Percentiles rank a stretch among this genome's conserved stretches.
Evolutionary conservation across 345 rosid species (phyloP).

Genomic region (Viola odorata): DNA sequence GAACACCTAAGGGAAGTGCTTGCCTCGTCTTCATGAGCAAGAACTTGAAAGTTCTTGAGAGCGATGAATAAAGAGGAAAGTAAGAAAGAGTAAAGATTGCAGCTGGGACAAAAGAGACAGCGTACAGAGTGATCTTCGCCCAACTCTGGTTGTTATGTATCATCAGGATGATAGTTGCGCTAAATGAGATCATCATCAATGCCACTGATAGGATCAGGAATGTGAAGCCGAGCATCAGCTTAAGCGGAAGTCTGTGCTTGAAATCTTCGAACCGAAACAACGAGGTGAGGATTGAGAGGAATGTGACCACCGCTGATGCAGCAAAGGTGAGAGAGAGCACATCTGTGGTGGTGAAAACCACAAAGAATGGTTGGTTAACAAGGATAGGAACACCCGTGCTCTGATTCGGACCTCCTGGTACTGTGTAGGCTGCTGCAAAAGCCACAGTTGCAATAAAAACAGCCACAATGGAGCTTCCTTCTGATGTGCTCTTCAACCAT

Average conservation of each 20-base stretch:
- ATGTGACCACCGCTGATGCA: constrained; percentile 42
- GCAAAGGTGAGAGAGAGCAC: constrained; percentile 47
- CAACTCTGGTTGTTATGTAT: constrained; percentile 4
- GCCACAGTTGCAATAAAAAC: constrained; percentile 55
- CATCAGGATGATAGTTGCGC: constrained; percentile 10
- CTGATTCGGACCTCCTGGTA: constrained; percentile 33
- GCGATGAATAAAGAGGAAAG: not conserved
- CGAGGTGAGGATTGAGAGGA: constrained; percentile 51
- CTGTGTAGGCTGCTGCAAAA: constrained; percentile 51
- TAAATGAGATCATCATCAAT: constrained; percentile 3
- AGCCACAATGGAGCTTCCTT: constrained; percentile 48
- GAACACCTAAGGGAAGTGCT: too few relatives aligned
- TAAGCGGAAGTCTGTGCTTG: constrained; percentile 6
- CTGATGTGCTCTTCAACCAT: constrained; percentile 53
- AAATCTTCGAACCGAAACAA: constrained; percentile 5
- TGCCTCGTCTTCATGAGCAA: not conserved
- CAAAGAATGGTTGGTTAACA: constrained; percentile 11
- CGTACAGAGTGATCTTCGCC: constrained; percentile 3
- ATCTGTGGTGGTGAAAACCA: constrained; percentile 39
- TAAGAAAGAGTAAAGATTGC: constrained; percentile 3
- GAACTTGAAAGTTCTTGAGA: not conserved
- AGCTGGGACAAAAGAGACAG: constrained; percentile 1
- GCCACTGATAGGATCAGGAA: constrained; percentile 13
- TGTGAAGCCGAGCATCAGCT: constrained; percentile 8
- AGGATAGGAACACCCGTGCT: constrained; percentile 21